These are phyloP conservation scores for Cyanodermella asteris DNA, from an alignment of 2,329 filamentous ascomycete genomes.

Conservation along the genomic window DNA sequence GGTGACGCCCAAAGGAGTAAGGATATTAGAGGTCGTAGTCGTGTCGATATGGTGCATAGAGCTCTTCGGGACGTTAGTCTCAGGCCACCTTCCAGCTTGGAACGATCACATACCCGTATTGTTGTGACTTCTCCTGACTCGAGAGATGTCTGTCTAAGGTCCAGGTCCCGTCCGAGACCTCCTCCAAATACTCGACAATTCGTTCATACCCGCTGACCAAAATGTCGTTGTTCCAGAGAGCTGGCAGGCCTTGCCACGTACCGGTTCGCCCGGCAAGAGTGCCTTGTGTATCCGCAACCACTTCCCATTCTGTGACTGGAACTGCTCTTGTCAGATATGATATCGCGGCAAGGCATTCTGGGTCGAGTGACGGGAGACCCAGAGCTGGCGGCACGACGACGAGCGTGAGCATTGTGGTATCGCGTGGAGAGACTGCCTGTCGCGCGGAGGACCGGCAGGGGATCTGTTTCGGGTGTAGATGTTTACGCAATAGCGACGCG, in stretches of 20 bases:
- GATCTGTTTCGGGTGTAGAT: no score
- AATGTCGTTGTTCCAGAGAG: constrained; percentile 30
- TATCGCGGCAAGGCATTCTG: constrained; percentile 70
- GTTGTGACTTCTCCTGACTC: no score
- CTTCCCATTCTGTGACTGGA: constrained; percentile 38
- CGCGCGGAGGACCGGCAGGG: no score
- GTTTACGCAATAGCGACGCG: no score
- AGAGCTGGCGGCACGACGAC: constrained; percentile 85
- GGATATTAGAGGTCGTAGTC: no score
- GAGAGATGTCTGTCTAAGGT: constrained; percentile 23
- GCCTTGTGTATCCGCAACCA: constrained; percentile 41
- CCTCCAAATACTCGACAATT: constrained; percentile 28
- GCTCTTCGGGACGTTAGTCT: no score
- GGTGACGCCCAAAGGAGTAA: constrained; percentile 78
- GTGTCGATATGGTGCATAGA: no score
- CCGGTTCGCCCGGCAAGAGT: constrained; percentile 1
- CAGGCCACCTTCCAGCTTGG: no score
- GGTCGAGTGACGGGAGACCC: constrained; percentile 69
- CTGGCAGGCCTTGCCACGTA: constrained; percentile 30
- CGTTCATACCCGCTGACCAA: constrained; percentile 32
- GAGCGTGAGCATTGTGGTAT: constrained; percentile 54
- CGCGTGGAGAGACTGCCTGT: no score
- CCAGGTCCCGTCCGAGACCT: constrained; percentile 25
- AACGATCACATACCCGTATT: no score
- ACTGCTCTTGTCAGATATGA: constrained; percentile 49